Evolutionary conservation across 768 basidiomycete species (phyloP), one percentile per base, ranked within the genome.

Genomic region (Naganishia vaughanmartiniae): DNA sequence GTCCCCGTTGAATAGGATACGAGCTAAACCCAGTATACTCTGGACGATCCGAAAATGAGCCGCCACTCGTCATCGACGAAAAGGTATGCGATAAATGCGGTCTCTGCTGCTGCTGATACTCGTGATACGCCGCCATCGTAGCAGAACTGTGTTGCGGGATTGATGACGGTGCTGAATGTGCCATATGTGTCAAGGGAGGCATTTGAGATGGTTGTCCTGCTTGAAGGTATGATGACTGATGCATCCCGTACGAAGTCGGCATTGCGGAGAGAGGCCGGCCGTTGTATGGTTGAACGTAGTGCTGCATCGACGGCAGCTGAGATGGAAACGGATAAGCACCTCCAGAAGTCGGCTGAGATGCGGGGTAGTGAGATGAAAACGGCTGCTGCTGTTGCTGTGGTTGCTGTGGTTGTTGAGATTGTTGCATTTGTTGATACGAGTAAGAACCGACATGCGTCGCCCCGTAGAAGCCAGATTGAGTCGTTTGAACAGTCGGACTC

Each of bases 1-100:
- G 60, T 9, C 60, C 60, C 11, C 60, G 60, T 42, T 63, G 36
- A n/a, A 30, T 30, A 11, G 60, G 60, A 63, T 63, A 63, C n/a
- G 60, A 42, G 26, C 60, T 63, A 26, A 63, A 63, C 39, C 60
- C 60, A 1, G 60, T 63, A 45, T 45, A 63, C 33, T 63, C 60
- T 26, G 60, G 60, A 7, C 60, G 39, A 24, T 63, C 60, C 4
- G 42, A 24, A 1, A 15, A 26, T 9, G 39, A 63, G 46, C 60
- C 42, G 14, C 34, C 17, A 26, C 42, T 63, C 26, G 39, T 15
- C 60, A 45, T 39, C 4, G 34, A 19, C 33, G 60, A 19, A 42
- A 63, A 63, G 15, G 60, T 45, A 14, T 63, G 60, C 39, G 46
- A 28, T 2, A 63, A 42, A 63, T 30, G 46, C 26, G 60, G 60